These are phyloP conservation scores for Fusarium redolens DNA, from an alignment of 2,329 filamentous ascomycete genomes.

Conservation along the genomic window DNA sequence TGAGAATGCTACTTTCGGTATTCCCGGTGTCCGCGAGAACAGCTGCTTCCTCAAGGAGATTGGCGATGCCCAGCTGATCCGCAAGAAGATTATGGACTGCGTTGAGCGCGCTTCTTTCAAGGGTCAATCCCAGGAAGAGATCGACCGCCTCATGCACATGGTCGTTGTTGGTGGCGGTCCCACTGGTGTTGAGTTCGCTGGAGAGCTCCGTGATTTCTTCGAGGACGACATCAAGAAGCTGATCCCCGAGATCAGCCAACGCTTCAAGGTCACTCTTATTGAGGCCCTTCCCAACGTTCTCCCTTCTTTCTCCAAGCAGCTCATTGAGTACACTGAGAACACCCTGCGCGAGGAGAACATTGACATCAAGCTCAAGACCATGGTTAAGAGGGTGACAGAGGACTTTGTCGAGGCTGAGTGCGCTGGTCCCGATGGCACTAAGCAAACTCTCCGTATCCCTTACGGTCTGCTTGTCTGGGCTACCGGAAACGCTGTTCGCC, in stretches of 20 bases:
- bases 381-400: slow-evolving; percentile 97
- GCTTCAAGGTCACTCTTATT: slow-evolving; percentile 97
- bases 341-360: slow-evolving; percentile 99
- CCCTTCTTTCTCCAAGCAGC: slow-evolving; percentile 98
- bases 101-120: slow-evolving; percentile 99
- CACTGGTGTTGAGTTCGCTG: slow-evolving; percentile 97
- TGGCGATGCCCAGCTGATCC: slow-evolving; percentile 92
- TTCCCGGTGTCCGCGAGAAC: slow-evolving; percentile 93
- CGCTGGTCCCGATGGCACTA: slow-evolving; percentile 83
- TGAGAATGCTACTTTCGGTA: slow-evolving; percentile 98
- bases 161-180: slow-evolving; percentile 94
- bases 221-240: slow-evolving; percentile 98
- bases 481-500: slow-evolving; percentile 93
- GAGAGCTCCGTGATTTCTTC: slow-evolving; percentile 99
- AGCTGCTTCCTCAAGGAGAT: slow-evolving; percentile 99
- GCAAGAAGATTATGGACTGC: slow-evolving; percentile 99
- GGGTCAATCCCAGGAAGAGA: slow-evolving; percentile 87
- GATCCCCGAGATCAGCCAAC: slow-evolving; percentile 92
- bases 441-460: slow-evolving; percentile 83
- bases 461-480: slow-evolving; percentile 98
- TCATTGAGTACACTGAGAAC: slow-evolving; percentile 99
- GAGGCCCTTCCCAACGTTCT: slow-evolving; percentile 97
- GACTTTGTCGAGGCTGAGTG: slow-evolving; percentile 92
- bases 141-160: slow-evolving; percentile 97
- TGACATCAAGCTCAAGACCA: slow-evolving; percentile 96